These are phyloP conservation scores for Parietichytrium sp. DNA, from an alignment of 108 stramenopile genomes.

Conservation along the genomic window DNA sequence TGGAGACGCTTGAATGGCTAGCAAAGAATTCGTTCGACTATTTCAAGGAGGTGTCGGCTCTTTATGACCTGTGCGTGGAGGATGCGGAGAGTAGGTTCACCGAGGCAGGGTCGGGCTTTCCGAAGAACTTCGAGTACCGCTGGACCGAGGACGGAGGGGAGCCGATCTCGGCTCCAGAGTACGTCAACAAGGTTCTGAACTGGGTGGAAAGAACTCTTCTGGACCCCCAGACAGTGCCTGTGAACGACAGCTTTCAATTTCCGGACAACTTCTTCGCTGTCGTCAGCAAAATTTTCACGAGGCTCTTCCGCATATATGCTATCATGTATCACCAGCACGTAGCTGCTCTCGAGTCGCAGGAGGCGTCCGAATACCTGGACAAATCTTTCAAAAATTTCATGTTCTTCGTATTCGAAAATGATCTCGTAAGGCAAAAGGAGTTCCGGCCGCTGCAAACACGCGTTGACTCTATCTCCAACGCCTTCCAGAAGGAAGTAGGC, in stretches of 20 bases:
- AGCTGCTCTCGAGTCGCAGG: not conserved
- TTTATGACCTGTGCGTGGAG: not conserved
- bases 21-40: not conserved
- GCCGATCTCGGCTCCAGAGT: conserved; percentile 1
- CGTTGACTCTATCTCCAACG: too few species aligned
- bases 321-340: not conserved
- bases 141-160: not conserved
- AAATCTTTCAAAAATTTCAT: conserved; percentile 22
- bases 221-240: not conserved
- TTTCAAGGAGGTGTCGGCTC: conserved; percentile 16
- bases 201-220: not conserved
- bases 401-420: conserved; percentile 26
- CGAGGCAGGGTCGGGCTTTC: not conserved
- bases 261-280: conserved; percentile 21
- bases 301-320: conserved; percentile 6
- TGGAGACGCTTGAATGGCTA: conserved; percentile 3
- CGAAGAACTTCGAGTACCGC: conserved; percentile 10
- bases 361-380: not conserved
- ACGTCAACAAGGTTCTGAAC: not conserved
- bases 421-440: not conserved
- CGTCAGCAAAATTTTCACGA: not conserved
- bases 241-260: not conserved
- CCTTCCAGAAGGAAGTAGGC: too few species aligned
- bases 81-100: not conserved
- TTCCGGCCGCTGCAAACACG: not conserved